These are phyloP conservation scores for Pseudonitzschia multiseries DNA, from an alignment of 108 stramenopile species.

Conservation along the genomic window DNA sequence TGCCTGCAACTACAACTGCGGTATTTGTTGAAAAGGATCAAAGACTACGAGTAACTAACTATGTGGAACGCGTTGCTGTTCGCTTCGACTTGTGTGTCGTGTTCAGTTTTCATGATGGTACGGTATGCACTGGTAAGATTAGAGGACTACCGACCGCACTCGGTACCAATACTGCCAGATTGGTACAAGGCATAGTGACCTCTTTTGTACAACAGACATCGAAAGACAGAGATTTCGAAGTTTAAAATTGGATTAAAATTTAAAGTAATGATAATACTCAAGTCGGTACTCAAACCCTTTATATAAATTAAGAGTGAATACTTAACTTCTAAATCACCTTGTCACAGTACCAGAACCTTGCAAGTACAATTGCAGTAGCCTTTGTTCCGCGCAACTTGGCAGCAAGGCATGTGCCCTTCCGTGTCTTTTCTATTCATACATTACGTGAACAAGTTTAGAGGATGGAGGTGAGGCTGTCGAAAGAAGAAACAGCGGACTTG, in stretches of 20 bases:
- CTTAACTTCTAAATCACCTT: constrained; percentile 6
- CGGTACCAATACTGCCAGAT: too few relatives aligned
- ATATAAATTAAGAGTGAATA: constrained; percentile 5
- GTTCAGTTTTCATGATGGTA: too few relatives aligned
- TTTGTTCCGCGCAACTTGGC: neutral
- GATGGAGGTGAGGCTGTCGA: constrained; percentile 50
- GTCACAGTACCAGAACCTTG: neutral
- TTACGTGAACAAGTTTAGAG: constrained; percentile 42
- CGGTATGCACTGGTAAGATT: too few relatives aligned
- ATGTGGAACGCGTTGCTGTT: too few relatives aligned
- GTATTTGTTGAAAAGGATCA: too few relatives aligned
- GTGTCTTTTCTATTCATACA: neutral
- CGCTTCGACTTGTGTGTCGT: too few relatives aligned
- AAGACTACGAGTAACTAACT: too few relatives aligned
- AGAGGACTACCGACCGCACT: too few relatives aligned
- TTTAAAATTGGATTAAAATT: neutral
- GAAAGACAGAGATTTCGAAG: too few relatives aligned
- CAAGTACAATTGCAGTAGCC: neutral
- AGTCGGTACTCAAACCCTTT: constrained; percentile 16
- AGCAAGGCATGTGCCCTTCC: neutral
- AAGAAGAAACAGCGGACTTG: constrained; percentile 33
- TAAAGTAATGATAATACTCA: neutral
- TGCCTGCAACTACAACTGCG: too few relatives aligned
- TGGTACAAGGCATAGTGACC: too few relatives aligned
- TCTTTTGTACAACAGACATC: too few relatives aligned